Evolutionary conservation across 2,329 filamentous ascomycete species (phyloP).

Genomic region (Aspergillus vadensis): DNA sequence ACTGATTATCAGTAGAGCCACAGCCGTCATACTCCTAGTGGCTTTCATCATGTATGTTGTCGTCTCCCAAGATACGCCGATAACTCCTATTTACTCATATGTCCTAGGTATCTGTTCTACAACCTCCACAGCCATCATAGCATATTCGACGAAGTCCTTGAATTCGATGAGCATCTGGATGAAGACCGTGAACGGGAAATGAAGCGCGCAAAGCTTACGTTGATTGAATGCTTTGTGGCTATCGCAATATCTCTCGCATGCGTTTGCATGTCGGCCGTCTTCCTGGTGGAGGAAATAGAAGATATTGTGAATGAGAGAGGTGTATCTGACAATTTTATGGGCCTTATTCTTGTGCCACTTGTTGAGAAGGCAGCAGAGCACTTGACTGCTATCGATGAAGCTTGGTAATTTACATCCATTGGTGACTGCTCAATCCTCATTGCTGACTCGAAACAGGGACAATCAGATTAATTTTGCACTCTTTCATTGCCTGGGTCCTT

Average conservation of each 20-base stretch:
- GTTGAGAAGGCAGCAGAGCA: constrained; percentile 88
- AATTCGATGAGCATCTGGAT: constrained; percentile 69
- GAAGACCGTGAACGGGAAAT: constrained; percentile 63
- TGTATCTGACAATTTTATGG: constrained; percentile 62
- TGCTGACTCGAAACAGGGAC: constrained; percentile 33
- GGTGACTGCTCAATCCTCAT: background rate
- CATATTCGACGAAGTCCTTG: constrained; percentile 74
- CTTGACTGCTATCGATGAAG: constrained; percentile 80
- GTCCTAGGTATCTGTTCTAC: constrained; percentile 61
- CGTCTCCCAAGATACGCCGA: no score
- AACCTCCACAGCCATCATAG: constrained; percentile 76
- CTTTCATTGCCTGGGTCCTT: constrained; percentile 81
- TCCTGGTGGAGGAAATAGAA: constrained; percentile 72
- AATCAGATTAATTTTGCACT: constrained; percentile 76
- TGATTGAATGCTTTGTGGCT: constrained; percentile 71
- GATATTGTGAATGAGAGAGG: constrained; percentile 56
- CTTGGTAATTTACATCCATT: constrained; percentile 58
- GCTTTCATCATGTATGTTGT: constrained; percentile 63
- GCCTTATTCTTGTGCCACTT: constrained; percentile 74
- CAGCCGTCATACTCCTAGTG: constrained; percentile 69
- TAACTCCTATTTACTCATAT: constrained; percentile 3
- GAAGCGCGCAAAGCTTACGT: constrained; percentile 68
- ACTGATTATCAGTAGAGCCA: constrained; percentile 68
- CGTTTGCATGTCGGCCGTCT: constrained; percentile 73
- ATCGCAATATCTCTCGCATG: constrained; percentile 65